Conservation (phyloP, 768 basidiomycete species). For the Psilocybe sp. region DNA sequence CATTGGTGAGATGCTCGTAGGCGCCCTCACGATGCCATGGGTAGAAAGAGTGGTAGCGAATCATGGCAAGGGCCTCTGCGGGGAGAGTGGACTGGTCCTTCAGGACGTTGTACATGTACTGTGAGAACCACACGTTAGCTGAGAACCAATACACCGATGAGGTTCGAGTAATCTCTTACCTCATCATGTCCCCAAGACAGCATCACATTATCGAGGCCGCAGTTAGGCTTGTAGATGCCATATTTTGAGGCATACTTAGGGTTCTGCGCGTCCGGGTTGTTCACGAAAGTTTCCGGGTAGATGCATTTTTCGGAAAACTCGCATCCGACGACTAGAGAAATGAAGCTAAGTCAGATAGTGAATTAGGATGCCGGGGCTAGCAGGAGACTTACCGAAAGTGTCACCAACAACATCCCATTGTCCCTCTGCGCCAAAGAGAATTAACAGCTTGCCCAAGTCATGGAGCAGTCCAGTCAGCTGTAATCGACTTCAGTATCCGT, state of each 20-base stretch:
- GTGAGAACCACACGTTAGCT: conserved; percentile 7
- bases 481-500: conserved; percentile 13
- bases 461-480: conserved; percentile 80
- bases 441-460: conserved; percentile 85
- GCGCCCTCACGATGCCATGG: conserved; percentile 92
- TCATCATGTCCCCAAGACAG: conserved; percentile 92
- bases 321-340: conserved; percentile 70
- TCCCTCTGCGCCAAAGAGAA: conserved; percentile 81
- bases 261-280: conserved; percentile 68
- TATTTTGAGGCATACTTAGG: conserved; percentile 65
- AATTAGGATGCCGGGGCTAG: neutral
- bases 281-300: conserved; percentile 74
- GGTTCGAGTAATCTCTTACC: conserved; percentile 36
- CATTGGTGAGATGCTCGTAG: conserved; percentile 76
- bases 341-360: conserved; percentile 1
- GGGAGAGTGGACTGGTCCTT: conserved; percentile 83
- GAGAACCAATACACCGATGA: conserved; percentile 1
- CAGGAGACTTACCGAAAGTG: conserved; percentile 34
- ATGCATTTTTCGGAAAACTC: conserved; percentile 82
- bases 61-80: conserved; percentile 83
- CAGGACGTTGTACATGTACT: conserved; percentile 84
- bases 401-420: conserved; percentile 95
- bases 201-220: conserved; percentile 86
- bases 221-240: conserved; percentile 76
- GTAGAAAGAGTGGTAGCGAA: conserved; percentile 94